Conservation (phyloP, 1,139 yeast genomes). For the Debaryomyces sp. region DNA sequence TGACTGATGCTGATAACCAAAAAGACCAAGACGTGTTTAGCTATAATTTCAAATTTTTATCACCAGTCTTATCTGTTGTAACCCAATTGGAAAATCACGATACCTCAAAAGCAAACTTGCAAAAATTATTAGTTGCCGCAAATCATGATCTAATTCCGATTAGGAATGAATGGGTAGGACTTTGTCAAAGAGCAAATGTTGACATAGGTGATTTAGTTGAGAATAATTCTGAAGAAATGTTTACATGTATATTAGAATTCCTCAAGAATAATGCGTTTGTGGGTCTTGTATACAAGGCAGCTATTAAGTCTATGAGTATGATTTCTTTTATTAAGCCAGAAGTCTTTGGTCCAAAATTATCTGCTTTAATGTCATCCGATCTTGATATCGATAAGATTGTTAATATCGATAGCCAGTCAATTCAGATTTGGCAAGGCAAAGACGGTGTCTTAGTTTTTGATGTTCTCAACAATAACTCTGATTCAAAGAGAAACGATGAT, state of each 20-base stretch:
- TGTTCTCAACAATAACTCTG: constrained; percentile 46
- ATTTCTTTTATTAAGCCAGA: constrained; percentile 72
- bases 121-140: constrained; percentile 53
- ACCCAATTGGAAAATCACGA: constrained; percentile 34
- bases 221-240: constrained; percentile 37
- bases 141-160: constrained; percentile 50
- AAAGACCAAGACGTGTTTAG: constrained; percentile 19
- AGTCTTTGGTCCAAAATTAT: constrained; percentile 55
- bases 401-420: constrained; percentile 26
- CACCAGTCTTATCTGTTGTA: constrained; percentile 49
- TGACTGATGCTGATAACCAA: constrained; percentile 21
- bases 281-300: constrained; percentile 39
- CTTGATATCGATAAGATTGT: constrained; percentile 38
- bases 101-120: constrained; percentile 33
- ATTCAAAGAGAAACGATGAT: constrained; percentile 40
- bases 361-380: constrained; percentile 42
- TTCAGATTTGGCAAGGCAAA: constrained; percentile 65
- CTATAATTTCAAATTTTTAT: constrained; percentile 27
- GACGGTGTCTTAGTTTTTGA: constrained; percentile 75
- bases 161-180: constrained; percentile 77
- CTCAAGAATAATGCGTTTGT: constrained; percentile 1
- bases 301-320: constrained; percentile 62
- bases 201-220: constrained; percentile 68
- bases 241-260: constrained; percentile 20
- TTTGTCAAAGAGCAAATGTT: constrained; percentile 59